Conservation (phyloP, 805 yeast species). For the Nakazawaea anatomiae region DNA sequence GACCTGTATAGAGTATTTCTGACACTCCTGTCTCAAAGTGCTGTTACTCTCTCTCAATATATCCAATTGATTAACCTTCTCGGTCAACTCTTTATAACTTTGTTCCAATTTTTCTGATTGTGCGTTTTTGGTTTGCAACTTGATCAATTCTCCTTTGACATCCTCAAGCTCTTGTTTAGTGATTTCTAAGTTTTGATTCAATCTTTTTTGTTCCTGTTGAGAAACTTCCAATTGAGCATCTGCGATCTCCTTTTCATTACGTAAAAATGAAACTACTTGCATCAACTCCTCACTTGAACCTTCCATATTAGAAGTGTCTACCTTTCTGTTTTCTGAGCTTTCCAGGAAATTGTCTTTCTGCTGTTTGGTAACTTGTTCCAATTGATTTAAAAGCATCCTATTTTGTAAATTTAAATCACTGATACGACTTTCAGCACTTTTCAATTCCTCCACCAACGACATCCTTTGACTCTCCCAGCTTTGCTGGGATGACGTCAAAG, state of each 20-base stretch:
- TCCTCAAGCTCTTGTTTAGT: conserved; percentile 45
- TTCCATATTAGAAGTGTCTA: conserved; percentile 7
- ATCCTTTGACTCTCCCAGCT: conserved; percentile 41
- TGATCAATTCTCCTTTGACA: conserved; percentile 40
- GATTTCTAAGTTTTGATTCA: conserved; percentile 44
- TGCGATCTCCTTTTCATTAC: conserved; percentile 70
- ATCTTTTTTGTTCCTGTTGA: conserved; percentile 46
- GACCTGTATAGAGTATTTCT: conserved; percentile 23
- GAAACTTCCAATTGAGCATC: conserved; percentile 51
- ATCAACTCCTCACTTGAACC: conserved; percentile 29
- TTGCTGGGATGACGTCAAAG: conserved; percentile 30
- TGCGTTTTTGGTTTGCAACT: conserved; percentile 18
- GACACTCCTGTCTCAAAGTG: conserved; percentile 51
- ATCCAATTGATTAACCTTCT: conserved; percentile 55
- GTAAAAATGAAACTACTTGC: conserved; percentile 55
- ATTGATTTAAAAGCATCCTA: conserved; percentile 58
- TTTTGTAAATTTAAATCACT: conserved; percentile 65
- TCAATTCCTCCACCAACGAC: conserved; percentile 41
- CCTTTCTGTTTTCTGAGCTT: conserved; percentile 15
- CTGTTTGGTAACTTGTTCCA: conserved; percentile 36
- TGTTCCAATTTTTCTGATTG: conserved; percentile 25
- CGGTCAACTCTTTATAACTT: conserved; percentile 40
- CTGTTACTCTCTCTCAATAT: conserved; percentile 63
- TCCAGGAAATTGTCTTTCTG: neutral
- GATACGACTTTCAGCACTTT: conserved; percentile 35